Evolutionary conservation across 2,329 filamentous ascomycete species (phyloP).

Genomic region (Alternaria incomplexa): DNA sequence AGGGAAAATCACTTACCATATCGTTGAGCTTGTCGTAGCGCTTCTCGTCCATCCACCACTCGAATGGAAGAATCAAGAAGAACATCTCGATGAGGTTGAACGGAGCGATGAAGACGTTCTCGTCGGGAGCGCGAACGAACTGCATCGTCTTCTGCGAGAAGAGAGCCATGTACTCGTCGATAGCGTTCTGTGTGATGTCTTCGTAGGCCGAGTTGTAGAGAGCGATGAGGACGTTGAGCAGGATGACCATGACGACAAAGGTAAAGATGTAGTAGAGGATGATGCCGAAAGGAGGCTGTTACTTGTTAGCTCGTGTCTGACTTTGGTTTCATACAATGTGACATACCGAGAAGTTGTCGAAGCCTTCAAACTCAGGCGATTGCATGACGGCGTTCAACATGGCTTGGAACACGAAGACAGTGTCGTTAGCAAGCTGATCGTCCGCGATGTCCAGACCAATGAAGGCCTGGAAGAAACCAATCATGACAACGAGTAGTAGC

Average conservation of each 20-base stretch:
- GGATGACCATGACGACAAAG: slow-evolving; percentile 93
- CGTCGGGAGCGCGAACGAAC: slow-evolving; percentile 93
- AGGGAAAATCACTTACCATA: no score
- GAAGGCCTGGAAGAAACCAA: slow-evolving; percentile 92
- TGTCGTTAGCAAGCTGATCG: slow-evolving; percentile 66
- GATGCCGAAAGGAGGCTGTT: slow-evolving; percentile 80
- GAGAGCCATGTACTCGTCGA: slow-evolving; percentile 93
- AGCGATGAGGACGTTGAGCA: slow-evolving; percentile 95
- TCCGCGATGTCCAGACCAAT: slow-evolving; percentile 88
- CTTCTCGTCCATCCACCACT: slow-evolving; percentile 89
- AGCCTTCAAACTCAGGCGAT: slow-evolving; percentile 85
- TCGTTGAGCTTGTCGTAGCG: slow-evolving; percentile 85
- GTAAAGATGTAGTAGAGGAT: slow-evolving; percentile 98
- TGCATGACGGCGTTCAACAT: slow-evolving; percentile 94
- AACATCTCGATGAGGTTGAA: slow-evolving; percentile 94
- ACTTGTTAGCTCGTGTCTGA: slow-evolving; percentile 6
- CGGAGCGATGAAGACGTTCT: slow-evolving; percentile 96
- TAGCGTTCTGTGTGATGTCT: slow-evolving; percentile 89
- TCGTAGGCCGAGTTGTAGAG: slow-evolving; percentile 97
- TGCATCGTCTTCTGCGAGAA: slow-evolving; percentile 96
- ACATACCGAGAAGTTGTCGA: slow-evolving; percentile 77
- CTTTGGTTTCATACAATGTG: rapidly evolving
- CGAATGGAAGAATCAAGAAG: slow-evolving; percentile 76
- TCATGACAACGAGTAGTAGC: slow-evolving; percentile 79
- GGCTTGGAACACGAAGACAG: slow-evolving; percentile 74